A percentile compares a stretch with the other conserved stretches of the same genome.
Evolutionary conservation across 306 rosid genomes (phyloP).

Genomic region (Cyclanthera cordifolia): DNA sequence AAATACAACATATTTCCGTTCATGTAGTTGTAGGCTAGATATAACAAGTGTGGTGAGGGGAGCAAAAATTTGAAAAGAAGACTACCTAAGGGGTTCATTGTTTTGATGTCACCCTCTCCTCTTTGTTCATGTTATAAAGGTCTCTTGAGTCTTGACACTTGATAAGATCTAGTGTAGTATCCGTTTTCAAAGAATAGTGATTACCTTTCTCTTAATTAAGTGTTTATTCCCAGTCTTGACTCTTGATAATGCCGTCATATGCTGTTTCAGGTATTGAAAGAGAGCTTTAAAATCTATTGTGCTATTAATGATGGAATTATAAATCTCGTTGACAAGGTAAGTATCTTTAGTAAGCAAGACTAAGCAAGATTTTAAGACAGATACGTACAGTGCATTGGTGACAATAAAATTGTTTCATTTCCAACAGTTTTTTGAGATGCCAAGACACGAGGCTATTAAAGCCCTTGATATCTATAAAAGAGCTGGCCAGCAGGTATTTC

Average conservation of each 20-base stretch:
- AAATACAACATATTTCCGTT: too few species aligned
- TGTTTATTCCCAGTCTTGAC: not conserved
- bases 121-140: not conserved
- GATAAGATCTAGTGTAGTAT: not conserved
- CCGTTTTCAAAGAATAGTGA: too few species aligned
- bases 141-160: too few species aligned
- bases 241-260: conserved; percentile 5
- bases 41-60: too few species aligned
- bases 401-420: conserved; percentile 11
- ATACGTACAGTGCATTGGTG: not conserved
- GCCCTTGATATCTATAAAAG: conserved; percentile 91
- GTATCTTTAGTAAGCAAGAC: conserved; percentile 2
- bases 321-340: conserved; percentile 95
- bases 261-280: conserved; percentile 78
- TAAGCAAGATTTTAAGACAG: not conserved
- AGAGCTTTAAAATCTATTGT: conserved; percentile 86
- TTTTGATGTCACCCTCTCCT: too few species aligned
- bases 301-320: conserved; percentile 96
- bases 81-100: too few species aligned
- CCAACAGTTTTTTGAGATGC: conserved; percentile 96
- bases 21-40: too few species aligned
- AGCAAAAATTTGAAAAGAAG: too few species aligned
- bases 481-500: conserved; percentile 87
- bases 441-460: conserved; percentile 82
- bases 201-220: too few species aligned